Conservation (phyloP, 2,329 filamentous ascomycete species). For the Claviceps monticola region DNA sequence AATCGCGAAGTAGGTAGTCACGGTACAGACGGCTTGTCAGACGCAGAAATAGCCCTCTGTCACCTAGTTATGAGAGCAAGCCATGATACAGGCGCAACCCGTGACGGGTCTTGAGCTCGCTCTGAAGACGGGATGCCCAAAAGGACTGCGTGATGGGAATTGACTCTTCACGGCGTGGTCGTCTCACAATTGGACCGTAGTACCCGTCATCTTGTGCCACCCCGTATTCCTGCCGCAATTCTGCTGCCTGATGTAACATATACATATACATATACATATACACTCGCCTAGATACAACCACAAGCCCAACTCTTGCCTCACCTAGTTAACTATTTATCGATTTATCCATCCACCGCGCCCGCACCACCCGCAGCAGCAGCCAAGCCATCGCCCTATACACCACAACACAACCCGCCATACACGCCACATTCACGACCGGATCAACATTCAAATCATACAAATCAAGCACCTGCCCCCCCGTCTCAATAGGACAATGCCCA, state of each 20-base stretch:
- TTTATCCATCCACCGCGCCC: conserved; percentile 34
- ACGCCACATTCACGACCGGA: conserved; percentile 46
- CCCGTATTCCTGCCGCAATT: too few relatives aligned
- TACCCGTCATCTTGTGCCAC: too few relatives aligned
- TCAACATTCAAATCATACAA: conserved; percentile 54
- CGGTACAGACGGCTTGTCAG: neutral
- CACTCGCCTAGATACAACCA: too few relatives aligned
- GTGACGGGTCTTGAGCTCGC: neutral
- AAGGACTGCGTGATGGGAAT: neutral
- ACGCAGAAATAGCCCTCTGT: neutral
- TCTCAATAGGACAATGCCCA: conserved; percentile 50
- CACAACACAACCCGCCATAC: conserved; percentile 48
- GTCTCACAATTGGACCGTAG: too few relatives aligned
- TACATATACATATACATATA: too few relatives aligned
- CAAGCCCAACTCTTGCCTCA: too few relatives aligned
- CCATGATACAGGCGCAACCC: neutral
- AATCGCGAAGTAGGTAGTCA: neutral
- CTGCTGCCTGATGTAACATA: too few relatives aligned
- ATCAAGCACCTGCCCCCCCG: conserved; percentile 51
- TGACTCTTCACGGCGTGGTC: too few relatives aligned
- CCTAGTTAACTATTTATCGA: neutral
- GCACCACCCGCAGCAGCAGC: conserved; percentile 37
- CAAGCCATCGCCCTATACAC: conserved; percentile 53
- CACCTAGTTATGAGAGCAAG: neutral
- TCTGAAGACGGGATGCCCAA: neutral